Conservation (phyloP, 192 early-diverging fungal species). For the Chytriomyces confervae region DNA sequence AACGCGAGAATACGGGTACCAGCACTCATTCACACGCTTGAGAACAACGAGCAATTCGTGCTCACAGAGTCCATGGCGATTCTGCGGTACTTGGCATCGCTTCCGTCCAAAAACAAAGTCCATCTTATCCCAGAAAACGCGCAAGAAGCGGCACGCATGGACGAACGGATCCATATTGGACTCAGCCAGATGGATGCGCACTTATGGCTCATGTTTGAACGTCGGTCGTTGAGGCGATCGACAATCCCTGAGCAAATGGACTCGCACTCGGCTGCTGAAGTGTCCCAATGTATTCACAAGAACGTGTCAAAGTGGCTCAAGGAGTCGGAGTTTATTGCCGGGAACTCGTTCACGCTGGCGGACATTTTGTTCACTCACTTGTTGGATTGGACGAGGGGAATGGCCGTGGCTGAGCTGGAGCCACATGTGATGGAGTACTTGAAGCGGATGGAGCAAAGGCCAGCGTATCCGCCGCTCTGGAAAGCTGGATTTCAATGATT, state of each 20-base stretch:
- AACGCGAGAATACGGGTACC: neutral
- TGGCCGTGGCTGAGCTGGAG: neutral
- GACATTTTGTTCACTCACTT: neutral
- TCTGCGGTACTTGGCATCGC: neutral
- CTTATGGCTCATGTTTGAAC: neutral
- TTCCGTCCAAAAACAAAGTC: neutral
- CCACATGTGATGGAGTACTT: neutral
- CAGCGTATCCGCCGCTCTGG: neutral
- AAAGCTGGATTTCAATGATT: neutral
- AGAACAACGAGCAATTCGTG: neutral
- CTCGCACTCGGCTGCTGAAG: neutral
- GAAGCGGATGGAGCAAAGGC: neutral
- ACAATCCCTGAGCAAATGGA: neutral
- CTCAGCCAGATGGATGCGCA: neutral
- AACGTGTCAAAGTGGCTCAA: neutral
- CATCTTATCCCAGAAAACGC: neutral
- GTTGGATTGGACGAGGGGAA: neutral
- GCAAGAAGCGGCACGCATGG: conserved; percentile 1
- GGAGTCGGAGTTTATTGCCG: neutral
- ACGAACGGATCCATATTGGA: neutral
- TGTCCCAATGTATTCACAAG: neutral
- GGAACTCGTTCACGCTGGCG: neutral
- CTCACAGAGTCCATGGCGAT: neutral
- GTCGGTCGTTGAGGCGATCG: neutral
- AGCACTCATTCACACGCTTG: neutral